Conservation (phyloP, 2,329 filamentous ascomycete genomes). For the Fusarium sp. region DNA sequence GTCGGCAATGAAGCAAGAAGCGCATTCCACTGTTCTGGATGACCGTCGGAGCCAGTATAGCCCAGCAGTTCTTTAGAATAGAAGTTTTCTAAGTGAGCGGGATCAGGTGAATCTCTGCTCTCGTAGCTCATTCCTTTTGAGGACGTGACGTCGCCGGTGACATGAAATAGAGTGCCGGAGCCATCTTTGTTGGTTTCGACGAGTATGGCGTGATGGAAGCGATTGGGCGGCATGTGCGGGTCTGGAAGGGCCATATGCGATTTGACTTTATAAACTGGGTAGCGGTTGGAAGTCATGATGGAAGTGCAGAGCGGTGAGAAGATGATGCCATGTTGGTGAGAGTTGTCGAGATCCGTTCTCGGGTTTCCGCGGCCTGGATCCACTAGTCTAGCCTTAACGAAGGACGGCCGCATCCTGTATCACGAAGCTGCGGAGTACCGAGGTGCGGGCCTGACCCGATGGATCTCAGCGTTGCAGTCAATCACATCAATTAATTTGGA, state of each 20-base stretch:
- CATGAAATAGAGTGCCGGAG: neutral
- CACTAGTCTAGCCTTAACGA: neutral
- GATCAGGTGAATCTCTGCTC: neutral
- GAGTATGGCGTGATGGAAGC: neutral
- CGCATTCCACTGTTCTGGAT: neutral
- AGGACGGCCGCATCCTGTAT: neutral
- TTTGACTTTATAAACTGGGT: neutral
- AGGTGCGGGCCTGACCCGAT: rapidly evolving
- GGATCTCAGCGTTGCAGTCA: neutral
- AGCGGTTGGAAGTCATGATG: neutral
- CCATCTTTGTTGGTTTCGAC: rapidly evolving
- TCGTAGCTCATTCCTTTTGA: neutral
- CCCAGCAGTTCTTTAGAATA: neutral
- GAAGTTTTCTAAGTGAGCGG: rapidly evolving
- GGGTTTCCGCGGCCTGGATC: neutral
- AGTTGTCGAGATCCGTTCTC: neutral
- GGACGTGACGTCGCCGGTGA: neutral
- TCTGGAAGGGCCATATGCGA: neutral
- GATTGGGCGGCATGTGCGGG: neutral
- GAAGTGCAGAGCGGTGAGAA: too few relatives aligned
- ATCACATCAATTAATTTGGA: rapidly evolving
- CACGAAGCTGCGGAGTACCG: neutral
- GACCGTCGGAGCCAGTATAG: rapidly evolving
- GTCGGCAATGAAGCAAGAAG: neutral
- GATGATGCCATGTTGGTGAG: neutral